A percentile compares a stretch with the other conserved stretches of the same genome.
Evolutionary conservation across 176 grass and related monocot species (phyloP).

Genomic region (Chrysopogon serrulatus): DNA sequence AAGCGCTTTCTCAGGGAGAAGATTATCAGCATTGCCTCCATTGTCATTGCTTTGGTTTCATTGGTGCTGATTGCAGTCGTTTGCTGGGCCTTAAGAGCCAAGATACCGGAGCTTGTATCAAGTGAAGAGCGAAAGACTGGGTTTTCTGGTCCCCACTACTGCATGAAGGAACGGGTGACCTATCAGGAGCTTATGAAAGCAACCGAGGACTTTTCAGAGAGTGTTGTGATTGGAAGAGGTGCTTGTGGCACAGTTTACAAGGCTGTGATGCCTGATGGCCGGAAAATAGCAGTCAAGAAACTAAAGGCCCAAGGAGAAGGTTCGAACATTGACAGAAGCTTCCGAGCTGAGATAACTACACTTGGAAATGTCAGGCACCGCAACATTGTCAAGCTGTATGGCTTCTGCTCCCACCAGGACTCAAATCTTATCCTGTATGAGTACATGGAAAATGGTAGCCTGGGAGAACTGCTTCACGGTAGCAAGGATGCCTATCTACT

Average conservation of each 20-base stretch:
- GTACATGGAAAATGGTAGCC: slow-evolving; percentile 97
- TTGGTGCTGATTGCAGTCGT: slow-evolving; percentile 74
- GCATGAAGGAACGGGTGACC: slow-evolving; percentile 63
- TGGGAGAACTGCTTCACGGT: slow-evolving; percentile 80
- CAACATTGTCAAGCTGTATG: slow-evolving; percentile 94
- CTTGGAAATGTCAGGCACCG: slow-evolving; percentile 93
- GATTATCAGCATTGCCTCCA: slow-evolving; percentile 66
- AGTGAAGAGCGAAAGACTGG: slow-evolving; percentile 47
- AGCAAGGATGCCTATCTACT: slow-evolving; percentile 48
- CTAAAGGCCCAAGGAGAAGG: slow-evolving; percentile 77
- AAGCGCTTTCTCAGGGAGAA: slow-evolving; percentile 61
- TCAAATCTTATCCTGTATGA: slow-evolving; percentile 90
- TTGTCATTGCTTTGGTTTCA: slow-evolving; percentile 60
- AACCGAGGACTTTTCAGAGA: slow-evolving; percentile 75
- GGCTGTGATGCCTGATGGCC: slow-evolving; percentile 66
- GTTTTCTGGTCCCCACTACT: slow-evolving; percentile 64
- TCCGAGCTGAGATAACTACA: slow-evolving; percentile 88
- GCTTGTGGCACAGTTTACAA: slow-evolving; percentile 92
- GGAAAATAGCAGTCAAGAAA: slow-evolving; percentile 81
- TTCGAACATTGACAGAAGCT: slow-evolving; percentile 81
- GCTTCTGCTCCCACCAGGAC: slow-evolving; percentile 85
- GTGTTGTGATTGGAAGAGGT: slow-evolving; percentile 68
- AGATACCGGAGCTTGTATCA: slow-evolving; percentile 48
- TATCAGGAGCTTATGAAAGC: slow-evolving; percentile 87
- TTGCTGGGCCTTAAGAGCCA: slow-evolving; percentile 78